A percentile compares a stretch with the other conserved stretches of the same genome.
These are phyloP conservation scores for Aspergillus novoparasiticus DNA, from an alignment of 2,329 filamentous ascomycete genomes.

Conservation along the genomic window DNA sequence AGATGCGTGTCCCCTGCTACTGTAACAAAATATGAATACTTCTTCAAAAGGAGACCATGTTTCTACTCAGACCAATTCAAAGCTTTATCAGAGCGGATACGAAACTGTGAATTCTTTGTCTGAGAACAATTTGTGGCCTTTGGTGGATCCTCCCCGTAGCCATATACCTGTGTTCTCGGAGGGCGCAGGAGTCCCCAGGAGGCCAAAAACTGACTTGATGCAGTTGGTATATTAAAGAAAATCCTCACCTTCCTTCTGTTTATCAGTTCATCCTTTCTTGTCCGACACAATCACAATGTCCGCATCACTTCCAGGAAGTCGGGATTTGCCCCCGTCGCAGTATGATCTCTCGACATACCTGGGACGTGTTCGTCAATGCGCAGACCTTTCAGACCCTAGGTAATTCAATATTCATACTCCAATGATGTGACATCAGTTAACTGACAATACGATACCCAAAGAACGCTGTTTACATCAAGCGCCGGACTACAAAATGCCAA, in stretches of 20 bases:
- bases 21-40: background rate
- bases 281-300: background rate
- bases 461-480: background rate
- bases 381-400: background rate
- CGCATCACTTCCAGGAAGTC: background rate
- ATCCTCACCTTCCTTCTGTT: background rate
- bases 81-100: background rate
- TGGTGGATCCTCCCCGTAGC: background rate
- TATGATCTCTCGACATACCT: background rate
- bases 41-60: background rate
- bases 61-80: background rate
- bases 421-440: background rate
- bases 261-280: background rate
- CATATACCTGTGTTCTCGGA: background rate
- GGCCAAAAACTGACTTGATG: background rate
- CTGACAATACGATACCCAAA: background rate
- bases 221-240: background rate
- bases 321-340: background rate
- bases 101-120: background rate
- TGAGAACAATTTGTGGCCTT: no score
- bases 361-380: background rate
- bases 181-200: background rate
- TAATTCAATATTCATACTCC: background rate
- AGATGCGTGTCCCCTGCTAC: background rate
- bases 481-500: background rate